These are phyloP conservation scores for Cryomyces antarcticus DNA, from an alignment of 495 filamentous ascomycete genomes.

Conservation along the genomic window DNA sequence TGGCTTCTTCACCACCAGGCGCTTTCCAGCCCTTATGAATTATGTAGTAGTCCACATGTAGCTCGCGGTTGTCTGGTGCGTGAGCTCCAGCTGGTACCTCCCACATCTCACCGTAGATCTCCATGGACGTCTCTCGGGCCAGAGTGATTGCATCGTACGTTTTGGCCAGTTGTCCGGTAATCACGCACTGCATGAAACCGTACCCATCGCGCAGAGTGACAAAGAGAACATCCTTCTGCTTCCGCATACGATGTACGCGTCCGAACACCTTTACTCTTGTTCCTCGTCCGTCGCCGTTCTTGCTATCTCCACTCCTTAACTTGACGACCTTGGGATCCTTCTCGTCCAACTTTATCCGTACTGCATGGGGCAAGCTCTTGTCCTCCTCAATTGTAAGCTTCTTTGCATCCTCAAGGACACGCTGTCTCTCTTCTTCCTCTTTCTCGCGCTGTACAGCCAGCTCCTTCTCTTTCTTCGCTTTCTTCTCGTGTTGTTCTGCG, in stretches of 20 bases:
- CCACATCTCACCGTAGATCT: constrained; percentile 73
- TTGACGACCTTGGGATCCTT: constrained; percentile 19
- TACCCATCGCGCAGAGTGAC: constrained; percentile 76
- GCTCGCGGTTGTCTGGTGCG: constrained; percentile 73
- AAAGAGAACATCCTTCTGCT: constrained; percentile 77
- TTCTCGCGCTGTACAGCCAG: constrained; percentile 48
- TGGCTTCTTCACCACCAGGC: constrained; percentile 76
- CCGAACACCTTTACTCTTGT: constrained; percentile 69
- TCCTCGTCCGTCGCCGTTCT: constrained; percentile 36
- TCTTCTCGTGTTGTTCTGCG: constrained; percentile 31
- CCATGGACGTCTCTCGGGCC: constrained; percentile 74
- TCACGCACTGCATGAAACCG: constrained; percentile 72
- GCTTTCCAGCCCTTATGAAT: constrained; percentile 50
- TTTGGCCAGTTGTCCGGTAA: constrained; percentile 68
- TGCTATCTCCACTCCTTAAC: constrained; percentile 15
- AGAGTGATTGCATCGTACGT: constrained; percentile 83
- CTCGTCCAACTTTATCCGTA: constrained; percentile 51
- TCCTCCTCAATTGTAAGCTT: constrained; percentile 73
- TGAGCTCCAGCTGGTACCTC: constrained; percentile 58
- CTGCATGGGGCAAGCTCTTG: constrained; percentile 51
- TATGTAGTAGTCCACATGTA: constrained; percentile 86
- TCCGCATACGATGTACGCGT: constrained; percentile 63
- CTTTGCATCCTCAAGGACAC: constrained; percentile 66
- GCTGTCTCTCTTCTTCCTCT: constrained; percentile 44
- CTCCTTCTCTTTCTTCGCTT: constrained; percentile 26